Conservation (phyloP, 2,329 filamentous ascomycete genomes). For the Monilinia vaccinii-corymbosi region DNA sequence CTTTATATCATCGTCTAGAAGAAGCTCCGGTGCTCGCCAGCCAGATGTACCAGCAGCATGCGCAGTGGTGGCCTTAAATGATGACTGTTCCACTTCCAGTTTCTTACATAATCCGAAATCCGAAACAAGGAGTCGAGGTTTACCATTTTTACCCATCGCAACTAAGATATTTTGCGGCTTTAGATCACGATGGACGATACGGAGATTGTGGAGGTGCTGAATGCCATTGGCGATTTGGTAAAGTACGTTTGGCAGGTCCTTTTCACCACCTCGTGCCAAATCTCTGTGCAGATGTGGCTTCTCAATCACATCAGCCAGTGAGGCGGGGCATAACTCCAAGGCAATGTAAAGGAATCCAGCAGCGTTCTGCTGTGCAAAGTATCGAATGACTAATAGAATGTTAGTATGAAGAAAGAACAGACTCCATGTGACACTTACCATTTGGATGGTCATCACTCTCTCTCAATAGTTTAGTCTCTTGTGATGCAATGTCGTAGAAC, state of each 20-base stretch:
- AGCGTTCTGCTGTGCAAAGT: constrained; percentile 84
- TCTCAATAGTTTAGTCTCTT: constrained; percentile 81
- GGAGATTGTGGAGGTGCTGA: constrained; percentile 77
- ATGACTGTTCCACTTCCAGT: constrained; percentile 86
- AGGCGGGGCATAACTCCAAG: constrained; percentile 86
- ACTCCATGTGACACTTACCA: constrained; percentile 35
- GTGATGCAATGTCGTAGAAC: constrained; percentile 90
- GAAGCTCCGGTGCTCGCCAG: constrained; percentile 91
- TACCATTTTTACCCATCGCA: constrained; percentile 57
- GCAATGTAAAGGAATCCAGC: constrained; percentile 93
- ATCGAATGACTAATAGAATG: constrained; percentile 65
- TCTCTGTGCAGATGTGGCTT: constrained; percentile 58
- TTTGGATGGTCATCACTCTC: constrained; percentile 95
- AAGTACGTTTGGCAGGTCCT: constrained; percentile 69
- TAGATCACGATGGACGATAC: constrained; percentile 93
- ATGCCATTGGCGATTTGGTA: constrained; percentile 87
- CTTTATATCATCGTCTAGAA: constrained; percentile 67
- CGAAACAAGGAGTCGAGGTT: constrained; percentile 82
- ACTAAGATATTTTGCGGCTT: constrained; percentile 98
- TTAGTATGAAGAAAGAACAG: constrained; percentile 21
- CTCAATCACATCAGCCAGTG: constrained; percentile 83
- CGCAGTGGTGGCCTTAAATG: constrained; percentile 87
- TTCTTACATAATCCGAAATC: constrained; percentile 99
- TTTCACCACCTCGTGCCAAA: constrained; percentile 62
- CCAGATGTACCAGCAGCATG: constrained; percentile 89